These are phyloP conservation scores for Xylaria longipes DNA, from an alignment of 495 filamentous ascomycete genomes.

Conservation along the genomic window DNA sequence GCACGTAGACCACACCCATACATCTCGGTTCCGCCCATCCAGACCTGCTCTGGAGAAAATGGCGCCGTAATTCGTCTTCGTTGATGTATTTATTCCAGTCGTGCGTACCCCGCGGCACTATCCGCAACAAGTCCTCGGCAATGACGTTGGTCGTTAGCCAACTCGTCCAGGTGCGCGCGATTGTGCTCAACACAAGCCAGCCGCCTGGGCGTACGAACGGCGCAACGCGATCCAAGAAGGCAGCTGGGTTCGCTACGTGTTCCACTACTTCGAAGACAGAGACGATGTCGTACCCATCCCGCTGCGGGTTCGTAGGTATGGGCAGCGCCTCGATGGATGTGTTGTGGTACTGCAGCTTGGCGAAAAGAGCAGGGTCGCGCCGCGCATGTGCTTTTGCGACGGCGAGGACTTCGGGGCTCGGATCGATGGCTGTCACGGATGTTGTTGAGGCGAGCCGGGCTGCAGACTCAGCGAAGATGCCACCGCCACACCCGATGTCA, in stretches of 20 bases:
- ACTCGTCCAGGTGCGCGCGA: slow-evolving; percentile 83
- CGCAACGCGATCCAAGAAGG: slow-evolving; percentile 72
- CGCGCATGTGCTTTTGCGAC: slow-evolving; percentile 78
- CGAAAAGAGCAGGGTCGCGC: slow-evolving; percentile 66
- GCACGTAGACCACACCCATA: slow-evolving; percentile 92
- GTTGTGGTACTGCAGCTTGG: slow-evolving; percentile 72
- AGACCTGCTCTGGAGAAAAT: slow-evolving; percentile 53
- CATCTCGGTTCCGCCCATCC: slow-evolving; percentile 61
- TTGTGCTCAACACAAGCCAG: slow-evolving; percentile 90
- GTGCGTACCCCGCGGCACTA: slow-evolving; percentile 92
- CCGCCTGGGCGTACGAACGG: slow-evolving; percentile 86
- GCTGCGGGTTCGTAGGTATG: slow-evolving; percentile 39
- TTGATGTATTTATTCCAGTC: slow-evolving; percentile 97
- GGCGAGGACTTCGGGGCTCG: slow-evolving; percentile 75
- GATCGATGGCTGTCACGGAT: slow-evolving; percentile 84
- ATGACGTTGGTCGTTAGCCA: slow-evolving; percentile 92
- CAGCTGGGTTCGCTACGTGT: slow-evolving; percentile 75
- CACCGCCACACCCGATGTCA: slow-evolving; percentile 94
- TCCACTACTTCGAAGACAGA: slow-evolving; percentile 94
- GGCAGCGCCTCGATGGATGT: slow-evolving; percentile 72
- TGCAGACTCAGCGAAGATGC: slow-evolving; percentile 93
- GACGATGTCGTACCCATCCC: slow-evolving; percentile 72
- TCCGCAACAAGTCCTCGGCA: slow-evolving; percentile 84
- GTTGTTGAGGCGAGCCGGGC: slow-evolving; percentile 72
- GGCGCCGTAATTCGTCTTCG: slow-evolving; percentile 74